These are phyloP conservation scores for Acarospora socialis DNA, from an alignment of 2,329 filamentous ascomycete species.

Conservation along the genomic window DNA sequence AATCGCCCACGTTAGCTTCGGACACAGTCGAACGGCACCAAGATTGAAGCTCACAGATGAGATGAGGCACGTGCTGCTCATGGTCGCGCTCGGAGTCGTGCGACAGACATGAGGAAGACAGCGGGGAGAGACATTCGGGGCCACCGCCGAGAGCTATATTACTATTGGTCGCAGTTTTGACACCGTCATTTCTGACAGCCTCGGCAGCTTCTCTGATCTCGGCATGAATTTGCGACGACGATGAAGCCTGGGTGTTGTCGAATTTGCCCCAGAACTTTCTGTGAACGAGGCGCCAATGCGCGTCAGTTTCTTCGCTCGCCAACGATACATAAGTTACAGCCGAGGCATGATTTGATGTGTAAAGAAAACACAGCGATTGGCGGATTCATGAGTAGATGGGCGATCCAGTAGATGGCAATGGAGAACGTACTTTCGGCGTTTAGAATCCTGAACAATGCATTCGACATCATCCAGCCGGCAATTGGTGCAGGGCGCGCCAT, in stretches of 20 bases:
- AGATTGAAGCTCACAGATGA: conserved; percentile 40
- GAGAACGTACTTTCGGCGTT: conserved; percentile 62
- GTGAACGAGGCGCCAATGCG: too few species aligned
- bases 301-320: too few species aligned
- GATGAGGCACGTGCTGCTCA: conserved; percentile 47
- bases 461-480: conserved; percentile 47
- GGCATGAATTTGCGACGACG: too few species aligned
- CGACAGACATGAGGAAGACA: conserved; percentile 27
- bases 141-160: conserved; percentile 18
- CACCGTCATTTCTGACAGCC: conserved; percentile 22
- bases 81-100: conserved; percentile 34
- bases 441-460: conserved; percentile 59
- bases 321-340: too few species aligned
- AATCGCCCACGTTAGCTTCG: conserved; percentile 7
- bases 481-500: conserved; percentile 72
- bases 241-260: too few species aligned
- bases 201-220: too few species aligned
- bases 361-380: conserved; percentile 14
- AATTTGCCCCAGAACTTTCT: too few species aligned
- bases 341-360: conserved; percentile 18
- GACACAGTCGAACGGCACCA: neutral
- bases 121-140: conserved; percentile 10
- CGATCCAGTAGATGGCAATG: conserved; percentile 11
- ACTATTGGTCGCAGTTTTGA: conserved; percentile 18
- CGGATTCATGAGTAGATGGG: conserved; percentile 14